phyloP scores from a whole-genome alignment of 495 filamentous ascomycete genomes.

The Penicillium roqueforti region DNA sequence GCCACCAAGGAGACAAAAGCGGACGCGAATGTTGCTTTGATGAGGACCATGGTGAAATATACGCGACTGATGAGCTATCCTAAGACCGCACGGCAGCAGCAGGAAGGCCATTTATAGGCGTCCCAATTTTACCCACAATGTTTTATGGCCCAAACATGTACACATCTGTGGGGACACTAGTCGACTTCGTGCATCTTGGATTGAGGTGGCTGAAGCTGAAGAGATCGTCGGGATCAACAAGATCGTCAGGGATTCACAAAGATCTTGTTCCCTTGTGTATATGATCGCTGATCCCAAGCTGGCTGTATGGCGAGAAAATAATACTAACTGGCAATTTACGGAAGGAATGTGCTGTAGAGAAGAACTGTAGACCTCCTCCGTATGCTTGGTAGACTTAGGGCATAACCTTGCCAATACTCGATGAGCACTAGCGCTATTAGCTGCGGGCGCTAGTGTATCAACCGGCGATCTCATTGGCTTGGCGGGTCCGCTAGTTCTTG shows the following conservation, averaged over 20 bases:
- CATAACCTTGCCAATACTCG: too few species aligned
- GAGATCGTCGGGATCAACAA: not conserved
- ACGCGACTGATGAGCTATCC: not conserved
- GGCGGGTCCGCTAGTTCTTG: too few species aligned
- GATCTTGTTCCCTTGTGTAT: not conserved
- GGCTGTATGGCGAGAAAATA: not conserved
- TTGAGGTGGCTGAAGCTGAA: not conserved
- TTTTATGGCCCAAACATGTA: not conserved
- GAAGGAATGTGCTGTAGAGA: too few species aligned
- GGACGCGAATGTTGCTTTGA: constrained; percentile 4
- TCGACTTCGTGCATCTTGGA: not conserved
- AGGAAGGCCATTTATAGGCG: not conserved
- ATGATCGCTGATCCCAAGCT: not conserved
- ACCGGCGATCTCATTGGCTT: not conserved
- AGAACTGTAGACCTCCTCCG: too few species aligned
- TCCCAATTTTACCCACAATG: not conserved
- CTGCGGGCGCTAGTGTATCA: not conserved
- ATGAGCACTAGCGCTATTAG: too few species aligned
- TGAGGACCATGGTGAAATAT: constrained; percentile 1
- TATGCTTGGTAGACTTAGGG: too few species aligned
- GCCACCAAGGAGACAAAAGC: constrained; percentile 19
- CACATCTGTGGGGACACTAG: not conserved
- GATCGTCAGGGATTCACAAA: not conserved
- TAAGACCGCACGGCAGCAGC: too few species aligned
- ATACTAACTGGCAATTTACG: not conserved